Base-by-base conservation (phyloP, 805 yeast species). In the Wickerhamiella alocasiicola region DNA sequence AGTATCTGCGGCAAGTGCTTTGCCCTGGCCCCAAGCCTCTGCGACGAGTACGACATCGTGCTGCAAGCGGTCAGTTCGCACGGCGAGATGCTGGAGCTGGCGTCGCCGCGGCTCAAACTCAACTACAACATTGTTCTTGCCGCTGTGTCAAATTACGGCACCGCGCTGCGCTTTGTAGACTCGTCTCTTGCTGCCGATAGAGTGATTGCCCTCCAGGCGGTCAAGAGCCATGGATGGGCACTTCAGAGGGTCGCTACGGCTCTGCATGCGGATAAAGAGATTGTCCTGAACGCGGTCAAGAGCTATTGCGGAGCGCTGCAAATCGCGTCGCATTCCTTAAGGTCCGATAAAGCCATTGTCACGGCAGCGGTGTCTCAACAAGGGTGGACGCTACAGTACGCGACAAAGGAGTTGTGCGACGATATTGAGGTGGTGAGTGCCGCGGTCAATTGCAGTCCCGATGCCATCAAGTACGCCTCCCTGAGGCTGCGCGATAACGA, bases 171-270 rank as follows among this genome's bases (percentile, higher is more conserved):
- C 11, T 37, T 30, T 30, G 41, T 31, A 6, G 39, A 36, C 17
- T 18, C 32, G 2, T 6, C 20, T 18, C 18, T 36, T n/a, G 39
- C 39, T 6, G 20, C 17, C 15, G 24, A 36, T 13, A 31, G 39
- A 13, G 39, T 27, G n/a, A 36, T 36, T 26, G 39, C 39, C 33
- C 18, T 36, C 9, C 15, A 27, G 16, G 39, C 39, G 5, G 39
- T 36, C 16, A n/a, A 21, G 16, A 36, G 39, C 32, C 39, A 36
- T 16, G 39, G 39, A 5, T 36, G 39, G 39, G 31, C 39, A 20
- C 26, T 36, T 13, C 39, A 36, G n/a, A 31, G 39, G 11, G 39
- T 36, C 20, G 25, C 39, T 6, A 11, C 20, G 3, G 26, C 19
- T 9, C 17, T 36, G 21, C 39, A 28, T 19, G 39, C 20, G 11